Percentiles rank a stretch among this genome's conserved stretches.
phyloP scores from a whole-genome alignment of 2,329 filamentous ascomycete genomes.

The Colletotrichum chrysophilum region DNA sequence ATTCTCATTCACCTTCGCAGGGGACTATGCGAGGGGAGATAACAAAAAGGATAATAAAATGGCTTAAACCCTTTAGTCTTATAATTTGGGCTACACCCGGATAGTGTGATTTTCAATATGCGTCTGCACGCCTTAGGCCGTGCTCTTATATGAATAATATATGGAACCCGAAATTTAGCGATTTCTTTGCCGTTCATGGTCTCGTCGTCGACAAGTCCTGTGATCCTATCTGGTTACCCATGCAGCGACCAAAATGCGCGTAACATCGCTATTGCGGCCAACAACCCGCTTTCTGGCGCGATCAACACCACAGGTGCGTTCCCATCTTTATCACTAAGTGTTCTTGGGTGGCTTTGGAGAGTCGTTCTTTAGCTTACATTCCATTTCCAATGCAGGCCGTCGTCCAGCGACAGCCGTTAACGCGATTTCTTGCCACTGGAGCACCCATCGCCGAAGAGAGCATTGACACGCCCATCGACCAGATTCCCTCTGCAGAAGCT shows the following conservation, averaged over 20 bases:
- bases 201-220: not conserved
- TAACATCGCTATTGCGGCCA: slow-evolving; percentile 1
- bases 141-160: not conserved
- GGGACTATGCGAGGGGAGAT: no score
- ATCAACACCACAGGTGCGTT: not conserved
- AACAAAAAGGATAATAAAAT: no score
- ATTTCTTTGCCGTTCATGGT: not conserved
- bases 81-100: not conserved
- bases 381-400: not conserved
- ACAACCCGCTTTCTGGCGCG: not conserved
- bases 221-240: not conserved
- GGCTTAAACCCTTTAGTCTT: not conserved
- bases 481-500: not conserved
- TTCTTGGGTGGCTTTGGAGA: not conserved
- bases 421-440: not conserved
- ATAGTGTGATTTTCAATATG: not conserved
- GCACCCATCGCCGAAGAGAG: not conserved
- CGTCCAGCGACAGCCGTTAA: not conserved
- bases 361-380: not conserved
- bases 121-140: not conserved
- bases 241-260: slow-evolving; percentile 8
- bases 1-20: not conserved
- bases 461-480: not conserved
- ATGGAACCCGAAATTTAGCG: not conserved
- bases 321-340: not conserved